phyloP scores from a whole-genome alignment of 192 early-diverging fungal genomes.

The Backusella luteola region DNA sequence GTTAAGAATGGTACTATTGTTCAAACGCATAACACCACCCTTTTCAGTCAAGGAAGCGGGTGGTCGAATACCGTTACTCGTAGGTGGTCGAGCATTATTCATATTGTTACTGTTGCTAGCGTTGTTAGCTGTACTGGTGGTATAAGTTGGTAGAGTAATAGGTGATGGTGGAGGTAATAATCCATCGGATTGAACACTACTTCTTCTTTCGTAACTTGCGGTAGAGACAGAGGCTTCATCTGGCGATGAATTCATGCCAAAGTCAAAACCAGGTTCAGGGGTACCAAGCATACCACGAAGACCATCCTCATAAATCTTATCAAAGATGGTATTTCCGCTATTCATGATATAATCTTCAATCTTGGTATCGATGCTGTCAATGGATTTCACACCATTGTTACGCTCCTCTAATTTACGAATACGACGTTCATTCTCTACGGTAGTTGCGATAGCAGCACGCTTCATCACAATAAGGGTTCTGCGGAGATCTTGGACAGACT shows the following conservation, averaged over 20 bases:
- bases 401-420: constrained; percentile 27
- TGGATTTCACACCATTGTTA: not conserved
- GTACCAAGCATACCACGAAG: constrained; percentile 34
- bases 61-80: constrained; percentile 9
- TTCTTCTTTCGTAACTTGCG: not conserved
- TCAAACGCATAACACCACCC: not conserved
- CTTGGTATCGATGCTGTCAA: constrained; percentile 19
- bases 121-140: not conserved
- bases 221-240: constrained; percentile 10
- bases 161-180: constrained; percentile 14
- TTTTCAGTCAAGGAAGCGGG: constrained; percentile 19
- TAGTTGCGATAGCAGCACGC: constrained; percentile 48
- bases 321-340: constrained; percentile 39
- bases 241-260: not conserved
- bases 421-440: constrained; percentile 32
- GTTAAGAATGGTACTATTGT: not conserved
- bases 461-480: constrained; percentile 58
- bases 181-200: not conserved
- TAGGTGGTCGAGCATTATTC: not conserved
- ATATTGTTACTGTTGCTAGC: not conserved
- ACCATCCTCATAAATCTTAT: constrained; percentile 43
- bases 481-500: constrained; percentile 51
- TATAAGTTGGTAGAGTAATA: not conserved
- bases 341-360: constrained; percentile 37
- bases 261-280: constrained; percentile 20